A percentile compares a stretch with the other conserved stretches of the same genome.
Evolutionary conservation across 805 yeast genomes (phyloP).

Genomic region (Komagataella populi): DNA sequence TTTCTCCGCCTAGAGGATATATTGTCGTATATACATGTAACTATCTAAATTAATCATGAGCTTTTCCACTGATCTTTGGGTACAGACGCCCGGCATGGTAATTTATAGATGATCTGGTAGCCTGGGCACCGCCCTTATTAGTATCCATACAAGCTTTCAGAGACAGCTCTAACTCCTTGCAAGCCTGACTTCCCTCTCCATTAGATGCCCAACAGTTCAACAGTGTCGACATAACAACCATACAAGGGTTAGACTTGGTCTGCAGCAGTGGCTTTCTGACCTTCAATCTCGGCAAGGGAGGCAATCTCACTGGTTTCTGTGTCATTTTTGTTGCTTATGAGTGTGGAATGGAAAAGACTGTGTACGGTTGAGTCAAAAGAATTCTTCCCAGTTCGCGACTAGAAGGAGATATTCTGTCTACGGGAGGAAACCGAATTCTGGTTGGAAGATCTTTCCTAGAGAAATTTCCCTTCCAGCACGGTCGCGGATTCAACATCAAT

Average conservation of each 20-base stretch:
- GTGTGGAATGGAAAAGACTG: constrained; percentile 3
- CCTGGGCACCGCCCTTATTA: constrained; percentile 16
- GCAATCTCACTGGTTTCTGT: constrained; percentile 19
- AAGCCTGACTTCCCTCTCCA: constrained; percentile 65
- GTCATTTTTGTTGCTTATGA: constrained; percentile 9
- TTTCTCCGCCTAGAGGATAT: background rate
- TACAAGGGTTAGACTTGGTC: constrained; percentile 55
- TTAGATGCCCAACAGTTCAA: constrained; percentile 95
- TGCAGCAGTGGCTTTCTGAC: constrained; percentile 51
- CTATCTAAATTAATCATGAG: constrained; percentile 4
- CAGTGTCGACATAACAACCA: constrained; percentile 71
- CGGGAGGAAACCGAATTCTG: background rate
- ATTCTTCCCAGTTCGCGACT: background rate
- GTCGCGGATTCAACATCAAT: background rate
- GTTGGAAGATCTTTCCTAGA: background rate
- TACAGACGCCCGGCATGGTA: constrained; percentile 43
- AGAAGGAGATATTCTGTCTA: background rate
- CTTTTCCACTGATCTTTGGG: constrained; percentile 34
- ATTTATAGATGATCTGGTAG: constrained; percentile 31
- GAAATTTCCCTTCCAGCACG: background rate
- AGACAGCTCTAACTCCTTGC: constrained; percentile 52
- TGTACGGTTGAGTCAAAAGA: background rate
- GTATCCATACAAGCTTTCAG: constrained; percentile 62
- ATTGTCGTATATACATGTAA: constrained; percentile 5
- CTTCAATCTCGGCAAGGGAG: constrained; percentile 63